These are phyloP conservation scores for Saussurea involucrata DNA, from an alignment of 129 eudicot genomes.

Conservation along the genomic window DNA sequence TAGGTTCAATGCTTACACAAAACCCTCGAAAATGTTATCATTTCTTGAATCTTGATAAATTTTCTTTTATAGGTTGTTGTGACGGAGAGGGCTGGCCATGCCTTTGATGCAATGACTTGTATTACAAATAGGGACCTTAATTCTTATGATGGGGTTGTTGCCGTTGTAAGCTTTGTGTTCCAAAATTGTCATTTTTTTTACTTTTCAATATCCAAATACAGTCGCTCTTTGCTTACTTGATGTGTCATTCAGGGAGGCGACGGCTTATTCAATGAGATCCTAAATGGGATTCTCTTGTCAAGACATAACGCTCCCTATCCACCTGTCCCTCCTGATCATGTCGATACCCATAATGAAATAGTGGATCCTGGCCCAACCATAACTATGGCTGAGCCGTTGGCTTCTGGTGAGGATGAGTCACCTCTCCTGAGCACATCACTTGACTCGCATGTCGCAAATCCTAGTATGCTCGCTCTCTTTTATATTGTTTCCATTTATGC, in stretches of 20 bases:
- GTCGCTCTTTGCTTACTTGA: not conserved
- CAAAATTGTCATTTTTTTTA: not conserved
- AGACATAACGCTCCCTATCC: slow-evolving; percentile 80
- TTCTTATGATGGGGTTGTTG: slow-evolving; percentile 69
- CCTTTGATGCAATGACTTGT: slow-evolving; percentile 64
- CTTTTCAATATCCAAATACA: not conserved
- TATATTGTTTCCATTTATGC: not conserved
- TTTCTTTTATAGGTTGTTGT: slow-evolving; percentile 49
- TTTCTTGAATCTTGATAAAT: not conserved
- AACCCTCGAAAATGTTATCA: not conserved
- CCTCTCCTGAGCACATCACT: slow-evolving; percentile 53
- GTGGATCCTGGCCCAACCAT: slow-evolving; percentile 26
- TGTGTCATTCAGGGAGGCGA: slow-evolving; percentile 82
- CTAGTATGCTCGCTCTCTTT: slow-evolving; percentile 48
- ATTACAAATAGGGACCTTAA: slow-evolving; percentile 58
- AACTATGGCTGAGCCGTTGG: slow-evolving; percentile 32
- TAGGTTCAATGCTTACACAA: not conserved
- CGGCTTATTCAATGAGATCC: slow-evolving; percentile 83
- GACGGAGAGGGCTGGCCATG: slow-evolving; percentile 85
- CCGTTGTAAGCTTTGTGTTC: slow-evolving; percentile 58
- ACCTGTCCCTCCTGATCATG: slow-evolving; percentile 46
- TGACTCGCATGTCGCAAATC: slow-evolving; percentile 30
- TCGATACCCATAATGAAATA: slow-evolving; percentile 25
- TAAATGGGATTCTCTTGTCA: slow-evolving; percentile 74
- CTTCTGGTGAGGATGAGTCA: slow-evolving; percentile 45